phyloP scores from a whole-genome alignment of 352 stramenopile species.

The Pythium scleroteichum region DNA sequence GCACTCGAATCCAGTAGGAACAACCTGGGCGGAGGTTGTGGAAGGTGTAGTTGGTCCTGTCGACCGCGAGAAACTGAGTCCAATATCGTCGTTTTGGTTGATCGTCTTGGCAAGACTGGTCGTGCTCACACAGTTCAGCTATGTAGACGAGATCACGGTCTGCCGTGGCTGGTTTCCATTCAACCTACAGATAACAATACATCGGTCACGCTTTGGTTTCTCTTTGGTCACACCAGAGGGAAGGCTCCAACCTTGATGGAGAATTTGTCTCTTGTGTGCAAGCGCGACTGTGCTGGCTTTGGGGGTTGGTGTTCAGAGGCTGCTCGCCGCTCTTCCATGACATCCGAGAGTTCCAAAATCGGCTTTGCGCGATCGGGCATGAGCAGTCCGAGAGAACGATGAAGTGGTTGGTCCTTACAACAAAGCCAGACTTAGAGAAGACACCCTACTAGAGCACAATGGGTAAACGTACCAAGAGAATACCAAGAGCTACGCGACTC shows the following conservation, averaged over 20 bases:
- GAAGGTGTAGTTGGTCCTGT: slow-evolving; percentile 33
- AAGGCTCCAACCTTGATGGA: slow-evolving; percentile 30
- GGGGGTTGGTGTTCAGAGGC: slow-evolving; percentile 24
- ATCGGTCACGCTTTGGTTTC: not conserved
- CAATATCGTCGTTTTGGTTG: slow-evolving; percentile 10
- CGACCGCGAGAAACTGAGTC: slow-evolving; percentile 23
- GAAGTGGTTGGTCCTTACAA: slow-evolving; percentile 20
- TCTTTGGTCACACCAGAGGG: not conserved
- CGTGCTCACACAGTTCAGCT: slow-evolving; percentile 31
- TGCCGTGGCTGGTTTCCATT: slow-evolving; percentile 28
- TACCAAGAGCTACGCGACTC: not conserved
- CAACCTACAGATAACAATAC: slow-evolving; percentile 24
- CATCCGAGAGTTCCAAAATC: slow-evolving; percentile 17
- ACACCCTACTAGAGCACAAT: too few relatives aligned
- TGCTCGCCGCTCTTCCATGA: slow-evolving; percentile 18
- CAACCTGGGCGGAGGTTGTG: slow-evolving; percentile 24
- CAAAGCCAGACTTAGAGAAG: not conserved
- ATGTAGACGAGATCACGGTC: slow-evolving; percentile 35
- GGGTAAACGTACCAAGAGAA: slow-evolving; percentile 12
- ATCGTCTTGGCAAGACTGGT: not conserved
- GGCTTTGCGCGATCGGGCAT: not conserved
- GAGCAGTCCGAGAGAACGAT: slow-evolving; percentile 11
- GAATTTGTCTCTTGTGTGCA: slow-evolving; percentile 25
- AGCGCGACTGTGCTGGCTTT: slow-evolving; percentile 22
- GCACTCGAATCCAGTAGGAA: slow-evolving; percentile 38